Evolutionary conservation across 495 filamentous ascomycete genomes (phyloP), one percentile per base, ranked within the genome.

Genomic region (Staphylotrichum tortipilum): DNA sequence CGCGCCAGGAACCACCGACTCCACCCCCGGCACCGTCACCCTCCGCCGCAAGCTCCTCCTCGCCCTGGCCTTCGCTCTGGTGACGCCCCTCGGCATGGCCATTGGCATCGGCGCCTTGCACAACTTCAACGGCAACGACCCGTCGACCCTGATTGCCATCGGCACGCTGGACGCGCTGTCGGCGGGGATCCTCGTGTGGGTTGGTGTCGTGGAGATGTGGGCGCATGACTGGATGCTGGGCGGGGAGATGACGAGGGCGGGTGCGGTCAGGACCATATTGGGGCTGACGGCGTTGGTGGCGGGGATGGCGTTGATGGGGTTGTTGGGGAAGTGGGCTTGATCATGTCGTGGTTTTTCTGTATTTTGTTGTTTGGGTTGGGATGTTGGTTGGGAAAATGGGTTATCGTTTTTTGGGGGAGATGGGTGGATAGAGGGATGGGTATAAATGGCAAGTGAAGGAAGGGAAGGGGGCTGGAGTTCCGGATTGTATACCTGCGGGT

Each of bases 131-230:
- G 78, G 72, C 7, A 79, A 76, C 39, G 71, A 79, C 46, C 69
- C 67, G 4, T 57, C 64, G 0, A 81, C 78, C 5, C 55, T 82
- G 42, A 62, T 81, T 31, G 72, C 76, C 1, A 67, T 82, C n/a
- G 79, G 77, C 9, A 81, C 78, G 0, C 60, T 83, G 1, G 67
- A 81, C 55, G 76, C 78, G 1, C 44, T 81, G 10, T 75, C 70
- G 21, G 78, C 79, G 1, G 79, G 79, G 1, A 79, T 82, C 43
- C 60, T 82, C 19, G 61, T 79, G 11, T 81, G 78, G 77, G 77
- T 81, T 14, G 75, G 77, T 1, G 53, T 78, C 1, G 77, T 80
- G 3, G 79, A 80, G 65, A 82, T 81, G 77, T 74, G 71, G 71
- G 74, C 71, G 4, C 61, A 59, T 28, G 78, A 82, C 53, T 82